Evolutionary conservation across 495 filamentous ascomycete species (phyloP), one percentile per base, ranked within the genome.

Genomic region (Talaromyces liani): DNA sequence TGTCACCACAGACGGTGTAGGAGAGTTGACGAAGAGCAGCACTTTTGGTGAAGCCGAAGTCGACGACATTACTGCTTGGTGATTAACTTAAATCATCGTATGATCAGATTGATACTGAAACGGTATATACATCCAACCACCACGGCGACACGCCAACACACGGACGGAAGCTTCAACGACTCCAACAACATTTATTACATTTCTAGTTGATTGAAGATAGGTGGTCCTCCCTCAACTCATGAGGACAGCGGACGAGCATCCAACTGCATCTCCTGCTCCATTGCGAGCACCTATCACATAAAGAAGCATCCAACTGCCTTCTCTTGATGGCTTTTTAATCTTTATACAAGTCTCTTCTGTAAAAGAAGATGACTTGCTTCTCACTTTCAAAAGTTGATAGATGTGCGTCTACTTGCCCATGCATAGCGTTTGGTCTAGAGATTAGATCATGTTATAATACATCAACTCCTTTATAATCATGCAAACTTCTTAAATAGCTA

Each of bases 11-110:
- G 72, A 75, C 20, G 77, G 72, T 27, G 74, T 79, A 59, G 76
- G 70, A 54, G 73, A 75, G 65, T 68, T 89, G 33, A 87, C 81
- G 14, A 95, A 93, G 79, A 91, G 78, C 64, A 95, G 91, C 75
- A 92, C 87, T 2, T 95, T 97, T 77, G 93, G 93, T 6, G 92
- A 96, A 76, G 91, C 91, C 2, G 93, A 98, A 77, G 93, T 97
- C 49, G 93, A 92, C 64, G 94, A 98, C 74, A 97, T 98, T 66
- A 97, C 92, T 60, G 92, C 91, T 45, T 98, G 93, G 93, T 98
- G 88, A 70, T 31, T 20, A 2, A 18, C 45, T 18, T 7, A 3
- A 49, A 20, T 22, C 45, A 41, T 49, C 7, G 22, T 7, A 49
- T 49, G 6, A 49, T 8, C n/a, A 49, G 45, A 49, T 20, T 18